Evolutionary conservation across 495 filamentous ascomycete species (phyloP), one percentile per base, ranked within the genome.

Genomic region (Xylaria cubensis): DNA sequence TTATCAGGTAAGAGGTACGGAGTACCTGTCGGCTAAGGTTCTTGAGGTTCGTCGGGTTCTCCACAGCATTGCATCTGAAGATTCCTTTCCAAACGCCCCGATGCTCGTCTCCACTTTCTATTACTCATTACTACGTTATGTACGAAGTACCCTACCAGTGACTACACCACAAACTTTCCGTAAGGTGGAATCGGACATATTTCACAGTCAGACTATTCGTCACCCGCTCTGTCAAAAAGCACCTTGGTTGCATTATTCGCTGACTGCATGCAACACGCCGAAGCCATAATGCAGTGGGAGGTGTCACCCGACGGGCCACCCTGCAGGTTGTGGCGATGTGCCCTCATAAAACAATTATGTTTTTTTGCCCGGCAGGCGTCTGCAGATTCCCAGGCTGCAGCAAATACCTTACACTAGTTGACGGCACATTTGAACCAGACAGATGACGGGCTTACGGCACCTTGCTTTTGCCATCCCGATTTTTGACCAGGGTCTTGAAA

Each of bases 301-400:
- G 65, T 56, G 48, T 67, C 50, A 67, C 50, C 48, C 29, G 65
- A 42, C 32, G 64, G 36, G 42, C 29, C 46, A 53, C 51, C 46
- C 64, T 42, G 50, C 64, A 67, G 46, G 29, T 44, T 64, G 36
- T 64, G 21, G 32, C 48, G 32, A 53, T 55, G 48, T n/a, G 61
- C 39, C n/a, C 21, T 17, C 36, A 19, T 34, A 41, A 36, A n/a
- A n/a, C n/a, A n/a, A 61, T 41, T 61, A 61, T 41, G 39, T 29
- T 29, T 4, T 39, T 41, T 24, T 63, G 44, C 32, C 46, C 61
- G 66, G 74, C 58, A 74, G 61, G 71, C 73, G 68, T 59, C 71
- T 62, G 55, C 69, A 71, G 53, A 67, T 61, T 53, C 12, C 42
- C 71, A 74, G 76, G 70, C 74, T 74, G 29, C 67, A 76, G 29